These are phyloP conservation scores for Ganoderma leucocontextum DNA, from an alignment of 1,284 basidiomycete species.

Conservation along the genomic window DNA sequence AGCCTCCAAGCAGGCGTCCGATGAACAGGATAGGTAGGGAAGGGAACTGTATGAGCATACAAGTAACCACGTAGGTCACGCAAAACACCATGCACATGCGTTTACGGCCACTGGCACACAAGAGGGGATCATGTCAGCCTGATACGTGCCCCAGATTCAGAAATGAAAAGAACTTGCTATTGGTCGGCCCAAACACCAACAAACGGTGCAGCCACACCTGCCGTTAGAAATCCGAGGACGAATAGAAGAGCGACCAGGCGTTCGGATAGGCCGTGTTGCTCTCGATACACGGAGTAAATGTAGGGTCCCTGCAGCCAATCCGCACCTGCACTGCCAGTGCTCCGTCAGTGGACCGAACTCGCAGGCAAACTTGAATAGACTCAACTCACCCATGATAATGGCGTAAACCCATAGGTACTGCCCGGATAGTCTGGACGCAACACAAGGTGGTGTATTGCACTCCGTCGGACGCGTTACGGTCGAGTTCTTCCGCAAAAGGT, in stretches of 20 bases:
- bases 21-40: constrained; percentile 64
- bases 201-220: constrained; percentile 70
- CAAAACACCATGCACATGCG: constrained; percentile 74
- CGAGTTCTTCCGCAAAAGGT: constrained; percentile 43
- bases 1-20: constrained; percentile 70
- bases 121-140: background rate
- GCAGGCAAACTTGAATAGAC: background rate
- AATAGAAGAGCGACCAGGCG: constrained; percentile 72
- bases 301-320: constrained; percentile 86
- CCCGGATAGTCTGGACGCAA: constrained; percentile 52
- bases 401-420: constrained; percentile 75
- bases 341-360: constrained; percentile 9
- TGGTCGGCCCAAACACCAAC: constrained; percentile 82
- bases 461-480: constrained; percentile 34
- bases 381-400: constrained; percentile 72
- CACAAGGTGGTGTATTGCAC: constrained; percentile 29
- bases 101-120: constrained; percentile 63
- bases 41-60: constrained; percentile 63
- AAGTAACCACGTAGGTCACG: constrained; percentile 66
- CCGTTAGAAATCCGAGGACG: constrained; percentile 77
- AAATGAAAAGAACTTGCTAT: constrained; percentile 56
- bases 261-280: constrained; percentile 72
- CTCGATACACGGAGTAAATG: constrained; percentile 74
- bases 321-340: constrained; percentile 54
- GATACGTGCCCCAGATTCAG: background rate